These are phyloP conservation scores for Paraphoma chrysanthemicola DNA, from an alignment of 2,329 filamentous ascomycete species.

Conservation along the genomic window DNA sequence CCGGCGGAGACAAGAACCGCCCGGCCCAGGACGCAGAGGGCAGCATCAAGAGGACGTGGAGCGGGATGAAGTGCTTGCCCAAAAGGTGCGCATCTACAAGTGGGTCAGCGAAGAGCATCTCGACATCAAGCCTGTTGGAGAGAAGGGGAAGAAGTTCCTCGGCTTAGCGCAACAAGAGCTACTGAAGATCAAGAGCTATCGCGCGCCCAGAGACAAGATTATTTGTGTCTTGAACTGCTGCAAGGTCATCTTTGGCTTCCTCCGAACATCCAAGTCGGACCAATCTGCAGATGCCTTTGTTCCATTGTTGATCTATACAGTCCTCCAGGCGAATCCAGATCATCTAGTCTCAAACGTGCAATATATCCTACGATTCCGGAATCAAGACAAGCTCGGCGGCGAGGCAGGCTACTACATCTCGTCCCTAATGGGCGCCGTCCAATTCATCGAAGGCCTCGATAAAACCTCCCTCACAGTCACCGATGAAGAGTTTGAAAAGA, in stretches of 20 bases:
- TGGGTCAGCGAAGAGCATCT: slow-evolving; percentile 95
- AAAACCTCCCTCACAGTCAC: slow-evolving; percentile 90
- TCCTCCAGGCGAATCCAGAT: slow-evolving; percentile 91
- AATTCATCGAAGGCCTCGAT: slow-evolving; percentile 96
- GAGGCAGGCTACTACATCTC: slow-evolving; percentile 98
- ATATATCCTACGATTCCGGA: slow-evolving; percentile 95
- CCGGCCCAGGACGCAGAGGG: slow-evolving; percentile 84
- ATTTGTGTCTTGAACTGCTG: slow-evolving; percentile 98
- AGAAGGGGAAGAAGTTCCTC: slow-evolving; percentile 87
- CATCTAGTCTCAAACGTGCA: slow-evolving; percentile 97
- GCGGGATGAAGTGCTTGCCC: slow-evolving; percentile 90
- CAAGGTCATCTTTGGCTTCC: slow-evolving; percentile 96
- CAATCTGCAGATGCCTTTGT: slow-evolving; percentile 94
- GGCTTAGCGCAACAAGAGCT: slow-evolving; percentile 91
- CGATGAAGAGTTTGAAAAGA: slow-evolving; percentile 92
- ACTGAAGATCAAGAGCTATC: slow-evolving; percentile 93
- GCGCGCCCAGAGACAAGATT: slow-evolving; percentile 96
- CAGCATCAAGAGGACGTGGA: slow-evolving; percentile 99
- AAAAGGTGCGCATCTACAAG: slow-evolving; percentile 96
- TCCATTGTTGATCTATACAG: slow-evolving; percentile 91
- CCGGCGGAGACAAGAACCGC: slow-evolving; percentile 63
- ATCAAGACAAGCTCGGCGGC: slow-evolving; percentile 96
- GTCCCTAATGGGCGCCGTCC: slow-evolving; percentile 92
- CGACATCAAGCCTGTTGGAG: slow-evolving; percentile 84
- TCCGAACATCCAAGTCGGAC: slow-evolving; percentile 91